A percentile compares a stretch with the other conserved stretches of the same genome.
phyloP scores from a whole-genome alignment of 495 filamentous ascomycete species.

The Trichoderma asperelloides region DNA sequence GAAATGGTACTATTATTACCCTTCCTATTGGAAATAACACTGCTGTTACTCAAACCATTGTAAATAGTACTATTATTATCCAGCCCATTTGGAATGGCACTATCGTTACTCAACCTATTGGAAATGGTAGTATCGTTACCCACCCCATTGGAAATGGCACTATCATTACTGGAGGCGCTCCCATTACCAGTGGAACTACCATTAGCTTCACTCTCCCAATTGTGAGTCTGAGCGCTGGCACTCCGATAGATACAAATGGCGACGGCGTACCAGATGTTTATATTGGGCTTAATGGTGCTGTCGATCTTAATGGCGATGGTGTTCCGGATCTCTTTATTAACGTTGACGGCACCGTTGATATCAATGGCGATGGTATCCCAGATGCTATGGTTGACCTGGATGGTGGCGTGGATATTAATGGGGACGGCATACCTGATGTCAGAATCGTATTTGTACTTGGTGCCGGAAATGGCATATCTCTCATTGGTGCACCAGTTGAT shows the following conservation, averaged over 20 bases:
- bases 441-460: neutral
- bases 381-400: neutral
- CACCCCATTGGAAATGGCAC: no score
- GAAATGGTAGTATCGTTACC: no score
- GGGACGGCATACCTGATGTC: neutral
- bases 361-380: neutral
- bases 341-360: neutral
- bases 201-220: neutral
- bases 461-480: neutral
- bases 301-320: slow-evolving; percentile 1
- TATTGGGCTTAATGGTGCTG: neutral
- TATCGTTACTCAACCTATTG: no score
- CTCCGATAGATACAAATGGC: neutral
- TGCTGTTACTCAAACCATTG: no score
- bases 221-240: neutral
- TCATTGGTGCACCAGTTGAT: neutral
- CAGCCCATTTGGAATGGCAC: no score
- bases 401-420: neutral
- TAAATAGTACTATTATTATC: no score
- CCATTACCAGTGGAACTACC: neutral
- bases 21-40: no score
- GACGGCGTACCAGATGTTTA: neutral
- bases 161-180: neutral
- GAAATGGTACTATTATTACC: no score
- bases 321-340: neutral